Conservation (phyloP, 176 grass and related monocot species). For the Urochloa ruziziensis region DNA sequence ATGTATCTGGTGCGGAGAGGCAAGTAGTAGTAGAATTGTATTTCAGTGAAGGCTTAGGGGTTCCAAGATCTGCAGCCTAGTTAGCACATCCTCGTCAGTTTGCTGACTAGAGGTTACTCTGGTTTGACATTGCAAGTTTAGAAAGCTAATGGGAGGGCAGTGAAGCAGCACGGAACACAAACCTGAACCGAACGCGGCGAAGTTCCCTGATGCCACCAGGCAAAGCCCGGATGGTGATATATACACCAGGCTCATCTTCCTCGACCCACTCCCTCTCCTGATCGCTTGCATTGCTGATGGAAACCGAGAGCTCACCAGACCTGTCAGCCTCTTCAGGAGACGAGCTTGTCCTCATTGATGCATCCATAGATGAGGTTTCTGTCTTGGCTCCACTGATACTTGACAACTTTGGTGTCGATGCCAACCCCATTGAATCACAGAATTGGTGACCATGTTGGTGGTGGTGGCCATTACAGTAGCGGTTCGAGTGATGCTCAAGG, state of each 20-base stretch:
- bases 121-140: not conserved
- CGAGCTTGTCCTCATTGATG: slow-evolving; percentile 77
- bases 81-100: not conserved
- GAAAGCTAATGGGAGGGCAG: not conserved
- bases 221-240: slow-evolving; percentile 85
- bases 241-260: slow-evolving; percentile 94
- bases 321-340: slow-evolving; percentile 72
- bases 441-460: slow-evolving; percentile 46
- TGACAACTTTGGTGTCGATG: slow-evolving; percentile 83
- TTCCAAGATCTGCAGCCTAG: not conserved
- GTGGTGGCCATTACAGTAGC: slow-evolving; percentile 33
- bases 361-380: slow-evolving; percentile 66
- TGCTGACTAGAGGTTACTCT: not conserved
- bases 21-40: not conserved
- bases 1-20: not conserved
- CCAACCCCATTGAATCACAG: slow-evolving; percentile 50
- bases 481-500: slow-evolving; percentile 51
- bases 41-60: not conserved
- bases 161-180: not conserved
- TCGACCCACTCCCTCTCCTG: slow-evolving; percentile 94
- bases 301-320: slow-evolving; percentile 71
- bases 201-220: slow-evolving; percentile 87
- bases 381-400: slow-evolving; percentile 91
- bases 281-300: slow-evolving; percentile 86
- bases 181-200: slow-evolving; percentile 92